Conservation (phyloP, 2,329 filamentous ascomycete genomes). For the Curvularia spicifera region DNA sequence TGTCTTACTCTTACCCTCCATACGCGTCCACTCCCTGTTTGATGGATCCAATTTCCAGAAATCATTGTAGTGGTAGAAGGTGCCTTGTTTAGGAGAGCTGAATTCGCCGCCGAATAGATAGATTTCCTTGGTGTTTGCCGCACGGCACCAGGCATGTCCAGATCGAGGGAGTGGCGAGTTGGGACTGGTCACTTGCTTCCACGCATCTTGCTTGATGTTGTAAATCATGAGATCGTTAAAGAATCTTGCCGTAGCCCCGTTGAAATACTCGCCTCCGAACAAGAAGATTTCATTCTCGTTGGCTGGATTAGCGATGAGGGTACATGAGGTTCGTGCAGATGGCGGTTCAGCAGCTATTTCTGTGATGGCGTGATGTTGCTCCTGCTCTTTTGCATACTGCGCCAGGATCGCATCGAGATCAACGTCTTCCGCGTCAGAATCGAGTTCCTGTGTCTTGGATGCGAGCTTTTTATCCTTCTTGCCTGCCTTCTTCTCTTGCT, state of each 20-base stretch:
- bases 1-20: constrained; percentile 82
- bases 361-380: constrained; percentile 91
- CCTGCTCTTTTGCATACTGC: constrained; percentile 89
- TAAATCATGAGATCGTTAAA: constrained; percentile 72
- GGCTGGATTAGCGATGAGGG: constrained; percentile 81
- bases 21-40: constrained; percentile 85
- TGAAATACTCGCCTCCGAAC: constrained; percentile 95
- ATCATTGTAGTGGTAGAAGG: constrained; percentile 99
- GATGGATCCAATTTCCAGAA: constrained; percentile 92
- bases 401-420: constrained; percentile 93
- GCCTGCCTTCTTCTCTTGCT: constrained; percentile 82
- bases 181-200: constrained; percentile 87
- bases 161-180: constrained; percentile 90
- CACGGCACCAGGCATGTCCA: constrained; percentile 93
- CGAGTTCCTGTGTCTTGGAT: constrained; percentile 72
- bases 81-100: constrained; percentile 94
- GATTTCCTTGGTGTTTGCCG: constrained; percentile 81
- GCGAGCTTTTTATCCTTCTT: constrained; percentile 82
- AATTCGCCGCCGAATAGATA: constrained; percentile 98
- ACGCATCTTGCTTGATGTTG: constrained; percentile 83
- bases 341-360: constrained; percentile 78
- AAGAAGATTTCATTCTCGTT: constrained; percentile 88
- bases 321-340: constrained; percentile 77
- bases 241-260: constrained; percentile 80
- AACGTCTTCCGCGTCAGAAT: constrained; percentile 89